phyloP scores from a whole-genome alignment of 345 rosid species.

The Acer yangbiense region DNA sequence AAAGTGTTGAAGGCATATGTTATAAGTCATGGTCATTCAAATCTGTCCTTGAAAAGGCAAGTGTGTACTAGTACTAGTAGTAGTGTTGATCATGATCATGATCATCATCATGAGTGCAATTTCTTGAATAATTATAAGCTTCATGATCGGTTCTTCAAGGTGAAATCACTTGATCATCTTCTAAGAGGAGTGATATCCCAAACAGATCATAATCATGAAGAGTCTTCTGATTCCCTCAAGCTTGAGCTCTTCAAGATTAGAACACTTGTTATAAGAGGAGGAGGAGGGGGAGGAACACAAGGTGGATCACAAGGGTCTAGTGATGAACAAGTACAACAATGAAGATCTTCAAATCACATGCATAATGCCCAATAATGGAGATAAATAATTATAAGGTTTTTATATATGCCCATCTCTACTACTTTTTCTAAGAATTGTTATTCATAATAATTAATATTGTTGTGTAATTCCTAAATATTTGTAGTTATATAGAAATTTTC shows the following conservation, averaged over 20 bases:
- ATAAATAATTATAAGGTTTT: not conserved
- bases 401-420: not conserved
- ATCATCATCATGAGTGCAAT: too few relatives aligned
- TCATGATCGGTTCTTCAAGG: not conserved
- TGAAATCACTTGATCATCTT: conserved; percentile 1
- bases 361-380: not conserved
- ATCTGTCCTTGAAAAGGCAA: not conserved
- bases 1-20: not conserved
- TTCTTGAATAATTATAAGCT: not conserved
- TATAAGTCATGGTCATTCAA: not conserved
- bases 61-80: not conserved
- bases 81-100: too few relatives aligned
- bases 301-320: not conserved
- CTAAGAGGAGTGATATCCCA: not conserved
- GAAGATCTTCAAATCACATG: not conserved
- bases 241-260: not conserved
- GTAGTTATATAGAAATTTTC: not conserved
- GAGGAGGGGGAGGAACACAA: not conserved
- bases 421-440: too few relatives aligned
- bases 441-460: not conserved
- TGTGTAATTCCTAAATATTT: not conserved
- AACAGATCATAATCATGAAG: not conserved
- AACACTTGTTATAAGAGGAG: not conserved
- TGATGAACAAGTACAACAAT: not conserved
- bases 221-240: not conserved